Evolutionary conservation across 805 yeast genomes (phyloP).

Genomic region (Schizosaccharomyces lindneri): DNA sequence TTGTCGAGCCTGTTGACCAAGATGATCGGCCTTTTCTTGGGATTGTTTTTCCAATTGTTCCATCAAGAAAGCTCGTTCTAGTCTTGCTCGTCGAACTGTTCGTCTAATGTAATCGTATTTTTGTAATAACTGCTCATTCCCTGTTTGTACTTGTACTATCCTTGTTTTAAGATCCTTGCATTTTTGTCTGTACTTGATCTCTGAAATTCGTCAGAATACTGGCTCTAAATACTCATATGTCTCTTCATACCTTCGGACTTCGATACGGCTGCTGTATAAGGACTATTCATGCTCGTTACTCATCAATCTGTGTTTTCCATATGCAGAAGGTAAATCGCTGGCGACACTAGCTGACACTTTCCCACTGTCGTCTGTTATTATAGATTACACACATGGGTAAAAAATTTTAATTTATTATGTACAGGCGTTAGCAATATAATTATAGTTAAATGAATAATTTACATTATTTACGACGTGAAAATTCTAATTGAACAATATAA

Average conservation of each 20-base stretch:
- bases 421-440: too few relatives aligned
- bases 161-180: slow-evolving; percentile 48
- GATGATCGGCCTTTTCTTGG: slow-evolving; percentile 8
- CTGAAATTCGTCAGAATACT: background rate
- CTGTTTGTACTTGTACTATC: slow-evolving; percentile 46
- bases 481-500: too few relatives aligned
- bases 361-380: too few relatives aligned
- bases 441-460: too few relatives aligned
- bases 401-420: too few relatives aligned
- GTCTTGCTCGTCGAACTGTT: slow-evolving; percentile 49
- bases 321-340: too few relatives aligned
- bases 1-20: background rate
- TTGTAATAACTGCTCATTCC: slow-evolving; percentile 50
- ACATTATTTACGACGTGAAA: too few relatives aligned
- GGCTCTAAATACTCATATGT: background rate
- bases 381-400: too few relatives aligned
- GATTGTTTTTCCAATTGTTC: slow-evolving; percentile 46
- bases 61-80: slow-evolving; percentile 58
- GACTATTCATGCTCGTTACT: background rate
- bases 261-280: background rate
- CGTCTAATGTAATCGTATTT: slow-evolving; percentile 56
- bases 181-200: slow-evolving; percentile 24
- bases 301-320: too few relatives aligned
- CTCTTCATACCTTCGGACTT: background rate
- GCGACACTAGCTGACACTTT: too few relatives aligned